Base-by-base conservation (phyloP, 2,329 filamentous ascomycete genomes). In the Penicillium sp. region DNA sequence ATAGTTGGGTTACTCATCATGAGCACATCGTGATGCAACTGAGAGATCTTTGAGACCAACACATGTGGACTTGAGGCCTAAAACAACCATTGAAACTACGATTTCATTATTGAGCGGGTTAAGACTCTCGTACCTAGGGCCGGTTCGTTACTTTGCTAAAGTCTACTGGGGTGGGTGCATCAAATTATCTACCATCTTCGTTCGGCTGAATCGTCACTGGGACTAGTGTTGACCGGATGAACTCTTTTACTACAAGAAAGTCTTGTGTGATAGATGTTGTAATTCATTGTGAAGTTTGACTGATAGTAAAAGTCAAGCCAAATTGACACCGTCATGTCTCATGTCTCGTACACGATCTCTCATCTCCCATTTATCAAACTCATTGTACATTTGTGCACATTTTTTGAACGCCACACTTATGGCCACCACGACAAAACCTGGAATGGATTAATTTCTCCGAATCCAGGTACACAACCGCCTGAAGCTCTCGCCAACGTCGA, bases 11-110 rank as follows among this genome's bases (percentile, higher is more conserved):
- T 51, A 55, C 53, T 59, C 61, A 66, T 51, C 28, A 64, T 66
- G 61, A 60, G 49, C 59, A 28, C 54, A 60, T 35, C 1, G 47
- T 66, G 64, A 66, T 60, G 61, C 56, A 64, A 53, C 12, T 50
- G 17, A 15, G 7, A 13, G 15, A 35, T 1, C 4, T 10, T 19
- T 42, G 6, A 42, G 38, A 17, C 2, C 9, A 28, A 49, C 8
- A 49, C 9, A 8, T 26, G 42, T 13, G 38, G 6, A 6, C 42
- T 42, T 42, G 19, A 42, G 40, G 5, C 40, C 3, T 22, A 42
- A 2, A 42, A n/a, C 3, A 42, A 42, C 5, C 12, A 19, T 22
- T 40, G 2, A 8, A 5, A 9, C 2, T 22, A n/a, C 3, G 4
- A 13, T 42, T 42, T 9, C 22, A 12, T 22, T 3, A 22, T 42